Percentiles rank a stretch among this genome's conserved stretches.
phyloP scores from a whole-genome alignment of 495 filamentous ascomycete species.

The Penicillium egyptiacum region DNA sequence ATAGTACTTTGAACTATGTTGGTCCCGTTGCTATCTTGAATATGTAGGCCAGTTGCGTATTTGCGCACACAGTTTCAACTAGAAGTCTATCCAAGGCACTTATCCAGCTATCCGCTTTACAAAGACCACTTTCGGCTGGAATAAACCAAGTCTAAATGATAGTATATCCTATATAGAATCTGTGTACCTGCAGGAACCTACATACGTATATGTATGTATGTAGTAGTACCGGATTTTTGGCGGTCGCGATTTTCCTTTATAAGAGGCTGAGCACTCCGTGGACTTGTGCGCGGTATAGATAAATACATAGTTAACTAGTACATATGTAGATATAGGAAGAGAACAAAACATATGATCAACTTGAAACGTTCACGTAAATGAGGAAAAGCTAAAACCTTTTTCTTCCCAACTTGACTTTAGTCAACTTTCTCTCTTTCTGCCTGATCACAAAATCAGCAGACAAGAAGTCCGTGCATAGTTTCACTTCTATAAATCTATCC shows the following conservation, averaged over 20 bases:
- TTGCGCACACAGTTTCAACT: neutral
- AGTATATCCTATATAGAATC: neutral
- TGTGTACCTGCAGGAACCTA: neutral
- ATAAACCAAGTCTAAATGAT: neutral
- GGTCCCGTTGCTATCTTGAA: neutral
- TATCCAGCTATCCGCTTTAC: neutral
- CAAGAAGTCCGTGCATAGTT: constrained; percentile 3
- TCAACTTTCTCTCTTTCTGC: neutral
- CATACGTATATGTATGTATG: too few relatives aligned
- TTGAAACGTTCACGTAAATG: too few relatives aligned
- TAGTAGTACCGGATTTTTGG: too few relatives aligned
- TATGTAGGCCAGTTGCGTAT: neutral
- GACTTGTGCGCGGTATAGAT: too few relatives aligned
- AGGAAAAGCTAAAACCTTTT: too few relatives aligned
- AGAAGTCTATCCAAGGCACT: too few relatives aligned
- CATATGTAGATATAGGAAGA: too few relatives aligned
- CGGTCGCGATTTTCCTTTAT: too few relatives aligned
- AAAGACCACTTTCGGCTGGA: neutral
- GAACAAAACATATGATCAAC: too few relatives aligned
- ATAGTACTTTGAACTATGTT: neutral
- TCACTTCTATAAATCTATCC: neutral
- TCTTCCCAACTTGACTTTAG: too few relatives aligned
- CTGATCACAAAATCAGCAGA: neutral
- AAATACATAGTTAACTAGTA: too few relatives aligned
- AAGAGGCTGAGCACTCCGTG: too few relatives aligned